Base-by-base conservation (phyloP, 805 yeast species). In the Pichia kluyveri region DNA sequence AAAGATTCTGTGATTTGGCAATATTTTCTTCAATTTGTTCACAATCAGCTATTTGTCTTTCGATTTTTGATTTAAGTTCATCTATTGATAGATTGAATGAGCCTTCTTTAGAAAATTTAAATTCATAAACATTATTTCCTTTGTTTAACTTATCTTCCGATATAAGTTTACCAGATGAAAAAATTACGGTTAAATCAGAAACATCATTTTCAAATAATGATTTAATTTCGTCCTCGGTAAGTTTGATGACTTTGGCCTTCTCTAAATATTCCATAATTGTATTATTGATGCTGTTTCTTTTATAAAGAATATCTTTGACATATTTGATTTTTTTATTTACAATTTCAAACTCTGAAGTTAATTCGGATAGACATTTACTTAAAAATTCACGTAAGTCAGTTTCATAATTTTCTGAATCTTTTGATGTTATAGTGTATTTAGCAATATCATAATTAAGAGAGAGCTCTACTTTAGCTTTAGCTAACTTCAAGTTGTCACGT, bases 121-220 rank as follows among this genome's bases (percentile, higher is more conserved):
- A 63, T 41, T 61, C 61, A 47, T 54, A 63, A 15, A 49, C 54
- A 41, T 48, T 52, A 15, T 44, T 38, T 15, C 27, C 32, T n/a
- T 50, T 48, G 27, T 60, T 55, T 3, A 43, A 48, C 12, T 45
- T 49, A 37, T 51, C 45, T 15, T 52, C 51, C 14, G 53, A 54
- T 4, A 56, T 38, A 14, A 56, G 37, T 19, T 48, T 47, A 2
- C 67, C 68, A 2, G 54, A 48, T 23, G 56, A 56, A 26, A 61
- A 17, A 15, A 64, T 53, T 8, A 47, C 32, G 15, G 51, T 48
- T 15, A 49, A 45, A 39, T 63, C 65, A 36, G 40, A 28, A 8
- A 57, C 45, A 2, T 63, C 65, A 17, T 53, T 52, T 1, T 59
- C 62, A 46, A 65, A 65, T 23, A 65, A 51, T n/a, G 51, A 38